Percentiles rank a stretch among this genome's conserved stretches.
Conservation (phyloP, 2,329 filamentous ascomycete genomes). For the Xylariales sp. region DNA sequence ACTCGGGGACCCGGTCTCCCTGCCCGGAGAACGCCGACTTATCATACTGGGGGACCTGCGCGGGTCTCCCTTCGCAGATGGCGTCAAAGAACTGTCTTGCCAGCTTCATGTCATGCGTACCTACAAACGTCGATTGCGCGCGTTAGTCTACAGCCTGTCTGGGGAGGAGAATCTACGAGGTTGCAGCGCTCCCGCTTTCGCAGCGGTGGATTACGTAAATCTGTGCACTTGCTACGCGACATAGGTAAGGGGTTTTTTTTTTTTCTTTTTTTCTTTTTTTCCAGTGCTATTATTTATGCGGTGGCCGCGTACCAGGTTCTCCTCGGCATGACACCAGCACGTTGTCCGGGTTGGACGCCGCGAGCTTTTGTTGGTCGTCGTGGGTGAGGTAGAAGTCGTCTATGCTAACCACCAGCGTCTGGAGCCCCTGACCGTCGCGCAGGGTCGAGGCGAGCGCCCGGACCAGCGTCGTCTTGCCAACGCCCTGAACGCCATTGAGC, state of each 20-base stretch:
- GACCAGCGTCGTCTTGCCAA: conserved; percentile 88
- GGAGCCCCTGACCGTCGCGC: conserved; percentile 49
- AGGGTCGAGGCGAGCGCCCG: conserved; percentile 60
- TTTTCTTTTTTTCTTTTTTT: neutral
- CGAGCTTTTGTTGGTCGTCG: conserved; percentile 60
- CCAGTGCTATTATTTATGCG: neutral
- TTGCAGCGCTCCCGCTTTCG: no score
- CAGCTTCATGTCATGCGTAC: conserved; percentile 70
- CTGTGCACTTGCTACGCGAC: no score
- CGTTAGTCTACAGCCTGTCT: no score
- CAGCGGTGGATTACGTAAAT: no score
- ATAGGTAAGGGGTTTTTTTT: neutral
- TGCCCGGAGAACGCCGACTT: conserved; percentile 73
- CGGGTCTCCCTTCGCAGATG: conserved; percentile 47
- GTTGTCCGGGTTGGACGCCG: conserved; percentile 63
- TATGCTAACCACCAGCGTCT: conserved; percentile 71
- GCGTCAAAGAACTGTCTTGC: conserved; percentile 56
- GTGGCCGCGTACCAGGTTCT: conserved; percentile 58
- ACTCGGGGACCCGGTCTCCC: conserved; percentile 66
- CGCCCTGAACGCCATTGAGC: conserved; percentile 86
- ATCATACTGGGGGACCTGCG: conserved; percentile 71
- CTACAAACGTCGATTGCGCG: no score
- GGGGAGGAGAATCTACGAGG: no score
- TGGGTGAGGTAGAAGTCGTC: conserved; percentile 87
- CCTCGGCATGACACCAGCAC: conserved; percentile 76